Evolutionary conservation across 495 filamentous ascomycete genomes (phyloP), one percentile per base, ranked within the genome.

Genomic region (Extremus antarcticus): DNA sequence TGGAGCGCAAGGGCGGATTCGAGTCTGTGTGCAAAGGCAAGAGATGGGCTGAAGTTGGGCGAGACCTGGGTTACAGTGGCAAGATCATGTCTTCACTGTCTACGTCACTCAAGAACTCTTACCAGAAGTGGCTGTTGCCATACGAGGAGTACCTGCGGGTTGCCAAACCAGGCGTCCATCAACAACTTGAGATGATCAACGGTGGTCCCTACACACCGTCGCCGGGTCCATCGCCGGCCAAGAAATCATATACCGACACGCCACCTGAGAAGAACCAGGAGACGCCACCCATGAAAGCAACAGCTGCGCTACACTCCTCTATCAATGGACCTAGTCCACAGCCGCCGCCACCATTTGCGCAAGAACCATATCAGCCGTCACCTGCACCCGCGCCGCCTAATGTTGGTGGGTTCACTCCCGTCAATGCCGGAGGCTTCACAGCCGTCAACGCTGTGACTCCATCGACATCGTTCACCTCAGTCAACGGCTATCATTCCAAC

Each of bases 41-140:
- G 70, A 97, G 95, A 74, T 99, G 92, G 92, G 92, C 92, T 0
- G 92, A 99, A 68, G 96, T 99, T 58, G 92, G 92, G 32, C 85
- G 92, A 65, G 91, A 96, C 68, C 73, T 99, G 19, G 92, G 92
- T 51, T 99, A 99, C 71, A 96, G 92, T 65, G 92, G 92, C 65
- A 99, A 99, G 72, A 99, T 99, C 60, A 99, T 99, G 92, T 97
- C 94, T 0, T 97, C 94, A n/a, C 71, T 99, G 41, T 99, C 92
- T 11, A 99, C 92, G 0, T 97, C 94, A 20, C 79, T 99, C 50
- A 99, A 97, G 70, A 99, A 97, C 64, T 97, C 94, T 4, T 99
- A 92, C 63, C 88, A 94, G 65, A 81, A 88, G 66, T 99, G 91
- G 83, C 81, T 99, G 11, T 85, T 88, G 64, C 92, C 92, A 0